Evolutionary conservation across 306 rosid genomes (phyloP), one percentile per base, ranked within the genome.

Genomic region (Abrus pulchellus): DNA sequence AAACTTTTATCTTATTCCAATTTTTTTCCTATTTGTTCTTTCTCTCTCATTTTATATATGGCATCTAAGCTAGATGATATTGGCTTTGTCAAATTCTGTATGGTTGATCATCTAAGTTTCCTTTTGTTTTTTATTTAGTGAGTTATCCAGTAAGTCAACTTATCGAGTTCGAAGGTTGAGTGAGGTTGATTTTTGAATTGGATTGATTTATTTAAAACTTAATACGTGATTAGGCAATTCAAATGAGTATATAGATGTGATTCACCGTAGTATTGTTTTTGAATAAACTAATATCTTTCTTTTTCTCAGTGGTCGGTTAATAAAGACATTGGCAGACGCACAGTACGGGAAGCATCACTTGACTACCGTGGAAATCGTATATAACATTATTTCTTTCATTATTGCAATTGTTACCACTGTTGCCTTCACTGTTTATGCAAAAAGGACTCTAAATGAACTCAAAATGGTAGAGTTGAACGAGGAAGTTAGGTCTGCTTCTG

Each of bases 351-450:
- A 81, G 77, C 90, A 87, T 76, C 99, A 77, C 79, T 55, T 93
- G 91, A 95, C 99, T 11, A 86, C 91, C 0, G 89, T 95, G 60
- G 99, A 91, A 88, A 95, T 95, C 5, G 83, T 91, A 45, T 95
- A 95, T 88, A 95, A 95, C 84, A 38, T 83, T 78, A 80, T 91
- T 74, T 93, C 99, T 59, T 90, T 93, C 82, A 62, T 95, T 61
- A 62, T 93, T 63, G 96, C 99, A 5, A 61, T 93, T 13, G 66
- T 93, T 63, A 95, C 94, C 57, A 91, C 90, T 6, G 54, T 91
- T 83, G 95, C 85, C 56, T 95, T 95, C 84, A 90, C 98, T 32
- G 85, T 95, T 60, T 95, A 90, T 76, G 96, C 98, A 7, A 95
- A 91, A 83, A 93, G 87, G 84, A 89, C 92, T 44, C 85, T 95